Percentiles rank a stretch among this genome's conserved stretches.
Evolutionary conservation across 768 basidiomycete genomes (phyloP).

Genomic region (Kwoniella pini): DNA sequence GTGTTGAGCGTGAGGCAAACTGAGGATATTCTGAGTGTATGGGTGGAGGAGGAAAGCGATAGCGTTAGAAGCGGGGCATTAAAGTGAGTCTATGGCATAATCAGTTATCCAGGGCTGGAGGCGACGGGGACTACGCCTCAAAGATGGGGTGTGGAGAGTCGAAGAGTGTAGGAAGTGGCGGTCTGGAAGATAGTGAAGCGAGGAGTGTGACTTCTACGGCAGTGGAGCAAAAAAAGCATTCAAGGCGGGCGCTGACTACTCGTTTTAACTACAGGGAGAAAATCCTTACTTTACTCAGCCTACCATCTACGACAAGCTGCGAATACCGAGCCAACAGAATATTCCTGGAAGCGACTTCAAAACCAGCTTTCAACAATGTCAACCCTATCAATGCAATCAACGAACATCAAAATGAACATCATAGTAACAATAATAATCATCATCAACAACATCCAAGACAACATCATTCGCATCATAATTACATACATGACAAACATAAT

Average conservation of each 20-base stretch:
- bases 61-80: slow-evolving; percentile 75
- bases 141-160: too few species aligned
- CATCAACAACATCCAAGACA: slow-evolving; percentile 20
- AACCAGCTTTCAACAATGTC: slow-evolving; percentile 20
- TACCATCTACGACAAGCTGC: slow-evolving; percentile 77
- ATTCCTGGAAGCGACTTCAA: slow-evolving; percentile 44
- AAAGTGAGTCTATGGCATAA: slow-evolving; percentile 60
- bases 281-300: slow-evolving; percentile 70
- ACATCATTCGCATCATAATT: slow-evolving; percentile 20
- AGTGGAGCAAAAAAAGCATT: too few species aligned
- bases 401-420: slow-evolving; percentile 14
- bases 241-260: slow-evolving; percentile 5
- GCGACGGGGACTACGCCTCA: too few species aligned
- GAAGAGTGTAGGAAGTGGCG: too few species aligned
- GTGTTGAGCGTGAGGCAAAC: slow-evolving; percentile 83
- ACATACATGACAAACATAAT: slow-evolving; percentile 10
- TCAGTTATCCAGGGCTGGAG: not conserved
- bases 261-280: slow-evolving; percentile 66
- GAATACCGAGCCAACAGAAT: slow-evolving; percentile 83
- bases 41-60: slow-evolving; percentile 84
- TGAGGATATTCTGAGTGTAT: slow-evolving; percentile 90
- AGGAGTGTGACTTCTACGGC: too few species aligned
- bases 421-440: slow-evolving; percentile 9
- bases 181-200: too few species aligned
- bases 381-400: slow-evolving; percentile 4